These are phyloP conservation scores for Cercospora zeae-maydis DNA, from an alignment of 2,329 filamentous ascomycete genomes.

Conservation along the genomic window DNA sequence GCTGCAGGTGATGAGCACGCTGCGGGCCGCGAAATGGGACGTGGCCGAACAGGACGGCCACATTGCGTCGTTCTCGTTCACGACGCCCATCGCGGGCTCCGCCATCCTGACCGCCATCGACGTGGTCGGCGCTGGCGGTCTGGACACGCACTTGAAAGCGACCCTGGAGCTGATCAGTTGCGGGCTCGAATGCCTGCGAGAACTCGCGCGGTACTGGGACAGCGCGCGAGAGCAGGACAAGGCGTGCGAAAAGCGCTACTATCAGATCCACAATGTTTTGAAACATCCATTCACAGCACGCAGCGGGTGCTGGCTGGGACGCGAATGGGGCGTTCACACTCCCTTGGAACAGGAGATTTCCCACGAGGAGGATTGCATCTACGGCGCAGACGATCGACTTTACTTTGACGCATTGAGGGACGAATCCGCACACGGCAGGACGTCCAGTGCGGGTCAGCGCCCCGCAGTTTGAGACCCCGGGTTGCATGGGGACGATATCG, in stretches of 20 bases:
- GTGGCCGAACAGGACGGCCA: conserved; percentile 24
- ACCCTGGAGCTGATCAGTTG: conserved; percentile 54
- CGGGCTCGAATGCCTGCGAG: conserved; percentile 54
- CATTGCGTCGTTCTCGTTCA: conserved; percentile 46
- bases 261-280: conserved; percentile 43
- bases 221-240: conserved; percentile 52
- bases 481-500: conserved; percentile 17
- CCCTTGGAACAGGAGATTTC: conserved; percentile 33
- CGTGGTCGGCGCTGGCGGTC: conserved; percentile 60
- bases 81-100: conserved; percentile 57
- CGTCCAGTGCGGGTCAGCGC: conserved; percentile 8
- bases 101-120: conserved; percentile 63
- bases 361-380: conserved; percentile 36
- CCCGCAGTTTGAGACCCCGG: conserved; percentile 9
- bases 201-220: conserved; percentile 59
- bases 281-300: conserved; percentile 37
- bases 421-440: conserved; percentile 12
- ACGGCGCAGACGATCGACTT: conserved; percentile 29
- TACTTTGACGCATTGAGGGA: conserved; percentile 31
- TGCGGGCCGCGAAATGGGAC: conserved; percentile 25
- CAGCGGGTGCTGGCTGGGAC: conserved; percentile 36
- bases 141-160: conserved; percentile 49
- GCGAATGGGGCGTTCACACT: conserved; percentile 35
- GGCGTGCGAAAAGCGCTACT: conserved; percentile 48
- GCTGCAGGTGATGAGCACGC: conserved; percentile 40